Base-by-base conservation (phyloP, 805 yeast species). In the Saturnispora sekii region DNA sequence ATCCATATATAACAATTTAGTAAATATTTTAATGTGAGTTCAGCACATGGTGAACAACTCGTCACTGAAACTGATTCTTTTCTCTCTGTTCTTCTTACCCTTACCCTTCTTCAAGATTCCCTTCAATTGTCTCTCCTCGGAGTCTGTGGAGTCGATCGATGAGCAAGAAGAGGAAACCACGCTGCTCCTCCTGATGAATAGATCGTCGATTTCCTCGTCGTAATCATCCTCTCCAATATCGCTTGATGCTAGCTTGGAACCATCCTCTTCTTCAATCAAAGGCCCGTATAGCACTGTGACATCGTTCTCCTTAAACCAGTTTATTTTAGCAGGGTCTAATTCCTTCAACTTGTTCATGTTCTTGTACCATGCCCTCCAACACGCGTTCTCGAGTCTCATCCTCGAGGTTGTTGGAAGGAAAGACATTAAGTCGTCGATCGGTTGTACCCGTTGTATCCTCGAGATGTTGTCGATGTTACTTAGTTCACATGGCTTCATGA, bases 361-460 rank as follows among this genome's bases (percentile, higher is more conserved):
- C 64, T 89, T 88, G 11, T 90, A 83, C 97, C 97, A 90, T 15
- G 95, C 87, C 58, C 97, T 74, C 97, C 97, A 90, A 41, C 85
- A 73, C 12, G 96, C 90, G 56, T 84, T 84, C 57, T 84, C 89
- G 38, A 84, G 66, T 40, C 95, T 64, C 29, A 53, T 49, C 2
- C 64, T 53, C 1, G 65, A 57, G 1, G 68, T 64, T 17, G 62
- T 60, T 10, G 68, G 68, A 30, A 64, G 43, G 29, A 64, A 51
- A 32, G 60, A 46, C 60, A 57, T 61, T 26, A 64, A 44, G 46
- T 60, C 65, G 41, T 64, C 68, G 5, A 60, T 61, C 35, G 52
- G 58, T 35, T 53, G 54, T 34, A 51, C 52, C 1, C 44, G 41
- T 34, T 46, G 48, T 31, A 56, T 48, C 9, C 53, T 48, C 14